A percentile compares a stretch with the other conserved stretches of the same genome.
Evolutionary conservation across 805 yeast genomes (phyloP).

Genomic region (Candida nemodendra): DNA sequence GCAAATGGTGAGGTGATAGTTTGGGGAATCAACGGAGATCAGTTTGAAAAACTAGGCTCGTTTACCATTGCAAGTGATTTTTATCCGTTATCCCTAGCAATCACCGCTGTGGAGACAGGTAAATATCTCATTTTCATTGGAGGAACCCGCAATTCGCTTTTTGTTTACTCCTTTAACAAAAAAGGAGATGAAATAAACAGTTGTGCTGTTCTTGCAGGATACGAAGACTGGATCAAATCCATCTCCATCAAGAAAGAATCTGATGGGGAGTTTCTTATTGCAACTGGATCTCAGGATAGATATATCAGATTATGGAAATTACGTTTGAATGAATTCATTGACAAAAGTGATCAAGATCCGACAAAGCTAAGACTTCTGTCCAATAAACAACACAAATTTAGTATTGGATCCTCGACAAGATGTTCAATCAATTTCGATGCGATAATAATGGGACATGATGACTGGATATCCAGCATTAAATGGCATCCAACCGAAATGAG

Average conservation of each 20-base stretch:
- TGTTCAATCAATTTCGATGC: constrained; percentile 83
- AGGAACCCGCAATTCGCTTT: constrained; percentile 59
- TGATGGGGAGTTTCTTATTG: constrained; percentile 60
- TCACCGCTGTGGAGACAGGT: constrained; percentile 30
- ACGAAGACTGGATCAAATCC: constrained; percentile 93
- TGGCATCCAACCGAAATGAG: constrained; percentile 73
- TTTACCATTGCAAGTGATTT: constrained; percentile 46
- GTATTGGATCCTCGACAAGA: constrained; percentile 31
- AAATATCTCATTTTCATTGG: constrained; percentile 63
- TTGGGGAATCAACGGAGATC: constrained; percentile 39
- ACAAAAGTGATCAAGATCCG: constrained; percentile 56
- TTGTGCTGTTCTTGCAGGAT: constrained; percentile 71
- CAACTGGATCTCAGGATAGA: constrained; percentile 91
- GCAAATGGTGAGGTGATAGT: constrained; percentile 57
- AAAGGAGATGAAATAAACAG: constrained; percentile 29
- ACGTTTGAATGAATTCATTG: constrained; percentile 51
- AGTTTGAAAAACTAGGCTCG: constrained; percentile 28
- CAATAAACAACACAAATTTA: constrained; percentile 70
- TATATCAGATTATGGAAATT: constrained; percentile 90
- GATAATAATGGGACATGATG: constrained; percentile 95
- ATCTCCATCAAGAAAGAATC: constrained; percentile 55
- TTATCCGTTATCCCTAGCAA: constrained; percentile 43
- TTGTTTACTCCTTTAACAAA: constrained; percentile 47
- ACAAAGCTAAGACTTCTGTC: constrained; percentile 53
- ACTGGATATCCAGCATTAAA: constrained; percentile 83